Evolutionary conservation across 768 basidiomycete species (phyloP).

Genomic region (Pholiota conissans): DNA sequence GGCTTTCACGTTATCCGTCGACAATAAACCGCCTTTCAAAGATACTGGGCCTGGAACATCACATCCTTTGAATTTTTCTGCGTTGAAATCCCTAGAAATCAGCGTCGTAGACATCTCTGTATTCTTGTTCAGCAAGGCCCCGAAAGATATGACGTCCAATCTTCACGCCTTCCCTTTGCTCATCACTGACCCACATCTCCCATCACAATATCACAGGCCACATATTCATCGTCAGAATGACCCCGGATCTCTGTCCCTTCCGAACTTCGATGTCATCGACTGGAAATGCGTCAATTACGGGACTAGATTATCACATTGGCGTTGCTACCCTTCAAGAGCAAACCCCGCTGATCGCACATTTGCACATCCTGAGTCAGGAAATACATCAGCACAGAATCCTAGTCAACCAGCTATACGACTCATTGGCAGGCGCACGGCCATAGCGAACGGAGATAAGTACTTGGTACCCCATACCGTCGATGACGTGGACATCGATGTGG

Average conservation of each 20-base stretch:
- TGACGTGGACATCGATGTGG: slow-evolving; percentile 42
- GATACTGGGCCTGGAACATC: neutral
- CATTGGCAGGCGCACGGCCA: slow-evolving; percentile 1
- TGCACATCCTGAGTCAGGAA: neutral
- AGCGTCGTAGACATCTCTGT: slow-evolving; percentile 52
- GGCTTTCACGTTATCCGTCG: slow-evolving; percentile 26
- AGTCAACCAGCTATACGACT: slow-evolving; percentile 3
- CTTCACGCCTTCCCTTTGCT: slow-evolving; percentile 62
- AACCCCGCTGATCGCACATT: neutral
- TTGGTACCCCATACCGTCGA: neutral
- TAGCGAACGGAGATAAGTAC: neutral
- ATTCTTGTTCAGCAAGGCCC: slow-evolving; percentile 44
- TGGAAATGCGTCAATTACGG: slow-evolving; percentile 57
- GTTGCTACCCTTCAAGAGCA: slow-evolving; percentile 37
- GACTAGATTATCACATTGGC: slow-evolving; percentile 65
- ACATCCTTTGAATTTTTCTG: neutral
- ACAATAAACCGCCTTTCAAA: neutral
- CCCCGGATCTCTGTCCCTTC: slow-evolving; percentile 34
- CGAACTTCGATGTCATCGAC: slow-evolving; percentile 58
- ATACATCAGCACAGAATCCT: too few species aligned
- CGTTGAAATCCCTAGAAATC: slow-evolving; percentile 6
- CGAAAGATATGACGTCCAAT: neutral
- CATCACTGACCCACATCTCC: slow-evolving; percentile 70
- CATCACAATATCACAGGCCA: slow-evolving; percentile 49
- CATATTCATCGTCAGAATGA: slow-evolving; percentile 37